A percentile compares a stretch with the other conserved stretches of the same genome.
Evolutionary conservation across 2,329 filamentous ascomycete species (phyloP).

Genomic region (Zymoseptoria crescenta): DNA sequence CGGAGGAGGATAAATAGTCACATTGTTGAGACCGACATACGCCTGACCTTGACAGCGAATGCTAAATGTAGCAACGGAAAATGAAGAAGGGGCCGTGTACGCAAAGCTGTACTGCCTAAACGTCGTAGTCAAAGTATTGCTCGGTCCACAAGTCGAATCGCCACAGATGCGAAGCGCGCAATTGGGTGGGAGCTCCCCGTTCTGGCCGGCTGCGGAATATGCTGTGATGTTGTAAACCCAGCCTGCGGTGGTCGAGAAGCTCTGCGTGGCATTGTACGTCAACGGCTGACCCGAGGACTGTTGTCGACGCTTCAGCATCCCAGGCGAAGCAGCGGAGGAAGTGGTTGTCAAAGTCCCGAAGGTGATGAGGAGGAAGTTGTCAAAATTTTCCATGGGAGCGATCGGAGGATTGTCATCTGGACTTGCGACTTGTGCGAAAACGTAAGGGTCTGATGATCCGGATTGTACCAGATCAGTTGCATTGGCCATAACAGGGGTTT

Average conservation of each 20-base stretch:
- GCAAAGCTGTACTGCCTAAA: neutral
- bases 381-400: neutral
- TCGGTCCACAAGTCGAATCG: neutral
- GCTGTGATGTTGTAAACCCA: neutral
- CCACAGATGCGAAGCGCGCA: neutral
- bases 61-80: neutral
- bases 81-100: neutral
- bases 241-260: neutral
- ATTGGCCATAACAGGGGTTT: neutral
- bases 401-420: neutral
- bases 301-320: neutral
- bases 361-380: neutral
- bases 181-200: neutral
- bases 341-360: neutral
- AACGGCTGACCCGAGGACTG: neutral
- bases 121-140: neutral
- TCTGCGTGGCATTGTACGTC: neutral
- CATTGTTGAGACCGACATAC: neutral
- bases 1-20: neutral
- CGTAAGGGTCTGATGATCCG: neutral
- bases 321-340: neutral
- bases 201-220: neutral
- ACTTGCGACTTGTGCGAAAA: neutral
- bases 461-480: neutral
- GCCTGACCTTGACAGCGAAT: neutral